Evolutionary conservation across 306 rosid species (phyloP), one percentile per base, ranked within the genome.

Genomic region (Quillaja saponaria): DNA sequence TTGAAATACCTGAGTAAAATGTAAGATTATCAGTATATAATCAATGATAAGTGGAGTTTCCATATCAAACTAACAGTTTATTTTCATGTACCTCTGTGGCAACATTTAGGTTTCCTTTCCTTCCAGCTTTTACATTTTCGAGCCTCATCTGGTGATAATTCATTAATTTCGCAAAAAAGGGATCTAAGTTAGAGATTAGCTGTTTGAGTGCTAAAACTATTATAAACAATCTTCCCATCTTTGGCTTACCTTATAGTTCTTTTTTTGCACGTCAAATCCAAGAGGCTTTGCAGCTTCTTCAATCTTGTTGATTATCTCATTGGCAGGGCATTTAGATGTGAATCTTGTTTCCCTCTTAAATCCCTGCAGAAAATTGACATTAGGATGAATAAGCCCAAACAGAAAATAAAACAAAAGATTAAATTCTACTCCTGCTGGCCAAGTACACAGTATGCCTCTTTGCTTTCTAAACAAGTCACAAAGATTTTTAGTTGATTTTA

Each of bases 261-360:
- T 92, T 84, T 92, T 92, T 61, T 89, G 91, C 49, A 92, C 99
- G 20, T 89, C 99, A 67, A 88, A 92, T 63, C 99, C 99, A 71
- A 92, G 96, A 55, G 99, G 96, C 70, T 89, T 92, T 58, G 94
- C 99, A 37, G 99, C 99, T 74, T 89, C 90, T 74, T 92, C 99
- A 19, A 92, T 92, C 82, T 92, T 92, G 77, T 58, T 74, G 67
- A 92, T 83, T 68, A 92, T 92, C 77, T 89, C 99, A 51, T 92
- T 75, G 1, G 99, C 91, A 14, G 99, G 57, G 55, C 96, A 81
- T 76, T 73, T 86, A 4, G 99, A 92, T 33, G 99, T 92, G 74
- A 92, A 92, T 74, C 99, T 92, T 59, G 99, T 92, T 78, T 92
- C 99, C 81, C 90, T 89, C 80, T 92, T 92, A 58, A 84, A 89